phyloP scores from a whole-genome alignment of 116 monocot genomes.

The Iris pallida region DNA sequence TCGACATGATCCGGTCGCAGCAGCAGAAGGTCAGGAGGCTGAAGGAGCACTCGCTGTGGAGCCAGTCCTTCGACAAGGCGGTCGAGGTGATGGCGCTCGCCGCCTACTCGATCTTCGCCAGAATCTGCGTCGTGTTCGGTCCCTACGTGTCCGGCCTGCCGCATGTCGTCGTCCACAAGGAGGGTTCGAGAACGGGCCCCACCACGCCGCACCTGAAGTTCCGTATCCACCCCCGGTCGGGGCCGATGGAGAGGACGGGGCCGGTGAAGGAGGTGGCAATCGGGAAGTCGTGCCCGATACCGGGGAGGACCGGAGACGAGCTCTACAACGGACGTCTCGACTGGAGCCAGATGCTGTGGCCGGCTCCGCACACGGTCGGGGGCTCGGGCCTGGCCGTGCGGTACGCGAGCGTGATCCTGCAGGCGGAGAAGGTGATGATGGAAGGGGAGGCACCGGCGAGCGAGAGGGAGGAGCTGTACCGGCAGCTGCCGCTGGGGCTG shows the following conservation, averaged over 20 bases:
- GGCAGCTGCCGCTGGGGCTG: constrained; percentile 11
- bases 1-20: constrained; percentile 31
- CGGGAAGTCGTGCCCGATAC: constrained; percentile 65
- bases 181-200: constrained; percentile 2
- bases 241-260: constrained; percentile 31
- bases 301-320: neutral
- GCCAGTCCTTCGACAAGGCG: constrained; percentile 36
- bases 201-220: neutral
- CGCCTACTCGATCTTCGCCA: constrained; percentile 38
- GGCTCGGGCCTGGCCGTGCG: constrained; percentile 38
- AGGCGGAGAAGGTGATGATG: constrained; percentile 37
- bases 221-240: constrained; percentile 25
- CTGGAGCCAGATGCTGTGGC: constrained; percentile 8
- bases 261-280: constrained; percentile 2
- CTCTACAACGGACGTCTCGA: neutral
- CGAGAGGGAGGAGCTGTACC: constrained; percentile 16
- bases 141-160: constrained; percentile 45
- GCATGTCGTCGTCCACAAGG: neutral
- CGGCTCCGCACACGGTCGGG: neutral
- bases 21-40: constrained; percentile 38
- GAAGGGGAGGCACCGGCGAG: constrained; percentile 12
- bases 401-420: constrained; percentile 56
- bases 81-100: constrained; percentile 47
- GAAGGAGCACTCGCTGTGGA: constrained; percentile 64
- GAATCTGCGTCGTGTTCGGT: constrained; percentile 49